These are phyloP conservation scores for Cryptococcus sp. DNA, from an alignment of 1,284 basidiomycete species.

Conservation along the genomic window DNA sequence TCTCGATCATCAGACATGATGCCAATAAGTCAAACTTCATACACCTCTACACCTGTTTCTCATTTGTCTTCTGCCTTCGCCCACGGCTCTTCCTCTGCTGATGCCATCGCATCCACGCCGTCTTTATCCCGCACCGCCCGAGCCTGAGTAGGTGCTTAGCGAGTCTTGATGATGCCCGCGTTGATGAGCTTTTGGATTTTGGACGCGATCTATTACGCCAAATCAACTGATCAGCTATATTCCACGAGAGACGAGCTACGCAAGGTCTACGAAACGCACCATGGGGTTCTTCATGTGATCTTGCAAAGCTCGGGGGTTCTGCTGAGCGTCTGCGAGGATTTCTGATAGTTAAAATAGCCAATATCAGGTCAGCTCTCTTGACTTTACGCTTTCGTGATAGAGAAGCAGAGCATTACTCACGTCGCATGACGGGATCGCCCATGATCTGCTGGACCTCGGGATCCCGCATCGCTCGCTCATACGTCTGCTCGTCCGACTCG, in stretches of 20 bases:
- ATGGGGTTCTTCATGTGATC: slow-evolving; percentile 97
- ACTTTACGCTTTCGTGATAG: background rate
- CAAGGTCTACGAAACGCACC: slow-evolving; percentile 27
- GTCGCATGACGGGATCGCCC: slow-evolving; percentile 41
- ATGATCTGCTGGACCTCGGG: slow-evolving; percentile 80
- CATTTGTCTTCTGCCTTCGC: background rate
- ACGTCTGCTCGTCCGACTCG: slow-evolving; percentile 90
- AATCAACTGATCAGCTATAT: slow-evolving; percentile 3
- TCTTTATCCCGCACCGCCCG: background rate
- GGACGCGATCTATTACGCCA: slow-evolving; percentile 23
- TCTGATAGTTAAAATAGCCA: slow-evolving; percentile 67
- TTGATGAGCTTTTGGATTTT: slow-evolving; percentile 79
- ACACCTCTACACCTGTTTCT: background rate
- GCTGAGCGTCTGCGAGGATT: slow-evolving; percentile 92
- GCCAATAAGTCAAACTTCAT: no score
- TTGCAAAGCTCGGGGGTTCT: slow-evolving; percentile 83
- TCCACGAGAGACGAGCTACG: background rate
- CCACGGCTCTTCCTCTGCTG: background rate
- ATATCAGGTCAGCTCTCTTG: slow-evolving; percentile 1
- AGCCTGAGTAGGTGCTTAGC: slow-evolving; percentile 14
- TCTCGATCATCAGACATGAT: no score
- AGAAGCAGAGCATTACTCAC: slow-evolving; percentile 10
- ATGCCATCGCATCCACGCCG: background rate
- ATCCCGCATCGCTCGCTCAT: slow-evolving; percentile 93
- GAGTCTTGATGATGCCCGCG: slow-evolving; percentile 67